phyloP scores from a whole-genome alignment of 2,329 filamentous ascomycete genomes.

The Fusarium musae region DNA sequence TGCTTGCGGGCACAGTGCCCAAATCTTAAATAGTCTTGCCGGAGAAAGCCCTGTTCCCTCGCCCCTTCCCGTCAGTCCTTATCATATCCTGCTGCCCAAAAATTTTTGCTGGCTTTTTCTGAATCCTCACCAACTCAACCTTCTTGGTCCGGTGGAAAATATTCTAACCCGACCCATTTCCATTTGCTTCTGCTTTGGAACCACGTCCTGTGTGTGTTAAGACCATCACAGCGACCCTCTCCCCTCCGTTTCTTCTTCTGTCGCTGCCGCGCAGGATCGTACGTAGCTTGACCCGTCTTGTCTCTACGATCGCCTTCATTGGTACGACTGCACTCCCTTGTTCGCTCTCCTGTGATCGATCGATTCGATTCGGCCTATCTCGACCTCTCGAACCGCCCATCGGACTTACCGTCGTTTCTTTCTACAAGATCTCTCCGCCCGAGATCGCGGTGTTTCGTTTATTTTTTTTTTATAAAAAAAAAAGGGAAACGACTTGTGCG shows the following conservation, averaged over 20 bases:
- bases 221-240: conserved; percentile 46
- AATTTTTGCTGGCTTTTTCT: conserved; percentile 50
- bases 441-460: conserved; percentile 30
- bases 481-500: conserved; percentile 21
- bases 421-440: conserved; percentile 27
- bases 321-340: conserved; percentile 47
- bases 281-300: conserved; percentile 50
- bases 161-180: conserved; percentile 48
- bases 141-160: conserved; percentile 53
- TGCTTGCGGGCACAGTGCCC: conserved; percentile 27
- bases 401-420: conserved; percentile 40
- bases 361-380: conserved; percentile 42
- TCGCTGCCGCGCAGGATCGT: conserved; percentile 48
- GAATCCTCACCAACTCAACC: conserved; percentile 52
- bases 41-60: conserved; percentile 39
- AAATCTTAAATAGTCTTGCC: conserved; percentile 23
- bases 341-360: conserved; percentile 34
- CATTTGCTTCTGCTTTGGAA: conserved; percentile 48
- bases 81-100: conserved; percentile 53
- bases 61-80: conserved; percentile 47
- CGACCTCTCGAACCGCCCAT: conserved; percentile 41
- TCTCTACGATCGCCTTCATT: conserved; percentile 41
- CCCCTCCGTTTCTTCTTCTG: conserved; percentile 40
- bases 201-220: conserved; percentile 46
- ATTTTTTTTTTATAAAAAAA: background rate